Percentiles rank a stretch among this genome's conserved stretches.
Evolutionary conservation across 768 basidiomycete genomes (phyloP).

Genomic region (Pholiota microspora): DNA sequence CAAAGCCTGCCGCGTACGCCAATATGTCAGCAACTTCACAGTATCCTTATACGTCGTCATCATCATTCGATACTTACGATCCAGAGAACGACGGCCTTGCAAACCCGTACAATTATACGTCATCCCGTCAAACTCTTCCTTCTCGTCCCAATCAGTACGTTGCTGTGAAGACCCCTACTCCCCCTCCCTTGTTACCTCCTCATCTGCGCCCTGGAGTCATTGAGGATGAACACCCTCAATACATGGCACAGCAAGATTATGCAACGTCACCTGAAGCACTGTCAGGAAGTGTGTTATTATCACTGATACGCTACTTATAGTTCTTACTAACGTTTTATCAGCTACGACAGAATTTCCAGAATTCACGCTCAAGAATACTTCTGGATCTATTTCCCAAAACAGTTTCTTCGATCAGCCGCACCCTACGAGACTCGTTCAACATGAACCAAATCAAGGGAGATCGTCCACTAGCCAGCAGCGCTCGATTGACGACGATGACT

Average conservation of each 20-base stretch:
- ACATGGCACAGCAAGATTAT: background rate
- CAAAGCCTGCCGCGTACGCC: slow-evolving; percentile 21
- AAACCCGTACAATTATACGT: slow-evolving; percentile 16
- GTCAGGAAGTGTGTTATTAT: slow-evolving; percentile 16
- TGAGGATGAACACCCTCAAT: background rate
- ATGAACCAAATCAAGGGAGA: slow-evolving; percentile 10
- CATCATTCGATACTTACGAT: slow-evolving; percentile 18
- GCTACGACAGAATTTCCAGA: slow-evolving; percentile 13
- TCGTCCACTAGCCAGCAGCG: slow-evolving; percentile 1
- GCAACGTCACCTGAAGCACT: slow-evolving; percentile 7
- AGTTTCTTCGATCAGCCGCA: slow-evolving; percentile 12
- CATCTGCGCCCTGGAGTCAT: background rate
- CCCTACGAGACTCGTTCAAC: background rate
- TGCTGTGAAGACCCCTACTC: slow-evolving; percentile 8
- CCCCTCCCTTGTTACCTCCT: slow-evolving; percentile 18
- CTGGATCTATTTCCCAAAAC: slow-evolving; percentile 12
- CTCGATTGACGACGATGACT: slow-evolving; percentile 15
- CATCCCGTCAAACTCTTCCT: slow-evolving; percentile 10
- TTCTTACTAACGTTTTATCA: no score
- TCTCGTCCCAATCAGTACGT: slow-evolving; percentile 9
- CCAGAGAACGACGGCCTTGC: slow-evolving; percentile 6
- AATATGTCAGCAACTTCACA: slow-evolving; percentile 7
- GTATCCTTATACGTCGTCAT: slow-evolving; percentile 11
- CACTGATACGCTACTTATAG: background rate
- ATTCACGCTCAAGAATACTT: slow-evolving; percentile 13